Evolutionary conservation across 352 stramenopile species (phyloP), one percentile per base, ranked within the genome.

Genomic region (Phytopythium boreale): DNA sequence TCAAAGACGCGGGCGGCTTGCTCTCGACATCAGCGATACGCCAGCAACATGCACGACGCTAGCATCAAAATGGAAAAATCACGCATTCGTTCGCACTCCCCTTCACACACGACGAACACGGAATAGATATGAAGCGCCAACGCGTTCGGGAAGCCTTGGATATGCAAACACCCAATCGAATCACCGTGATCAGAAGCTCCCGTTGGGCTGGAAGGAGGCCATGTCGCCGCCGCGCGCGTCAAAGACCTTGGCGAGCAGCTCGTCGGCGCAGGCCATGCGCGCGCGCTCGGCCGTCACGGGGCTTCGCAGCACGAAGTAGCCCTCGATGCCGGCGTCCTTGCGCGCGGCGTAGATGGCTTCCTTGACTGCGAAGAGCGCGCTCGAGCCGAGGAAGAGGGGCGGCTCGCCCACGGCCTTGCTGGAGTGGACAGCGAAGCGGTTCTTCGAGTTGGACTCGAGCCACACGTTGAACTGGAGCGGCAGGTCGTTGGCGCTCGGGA

Each of bases 371-470:
- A 98, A 99, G 69, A 98, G 98, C 27, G 96, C 94, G 50, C 87
- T 97, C 31, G 85, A 84, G 4, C 92, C 96, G 37, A 99, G 74
- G 64, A 98, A 98, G 60, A 98, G 96, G 31, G 97, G 96, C 22
- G 97, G 97, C 70, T 99, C 97, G 15, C 97, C 97, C 27, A 99
- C 89, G 1, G 95, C 97, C 62, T 98, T 98, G 63, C 90, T 98
- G 36, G 90, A 98, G 70, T 98, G 95, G 1, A 99, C 95, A 15
- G 93, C 93, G 67, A 98, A 97, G 44, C 88, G 86, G 75, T 99
- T 99, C 55, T 96, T 91, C 27, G 81, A 84, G 71, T 97, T 89
- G 22, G 96, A 89, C 69, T 98, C 82, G 12, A 99, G 82, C 74
- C 88, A 96, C 17, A 99, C 91, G 71, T 97, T 90, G 66, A 99